phyloP scores from a whole-genome alignment of 1,284 basidiomycete genomes.

The Ceratobasidium sp. region DNA sequence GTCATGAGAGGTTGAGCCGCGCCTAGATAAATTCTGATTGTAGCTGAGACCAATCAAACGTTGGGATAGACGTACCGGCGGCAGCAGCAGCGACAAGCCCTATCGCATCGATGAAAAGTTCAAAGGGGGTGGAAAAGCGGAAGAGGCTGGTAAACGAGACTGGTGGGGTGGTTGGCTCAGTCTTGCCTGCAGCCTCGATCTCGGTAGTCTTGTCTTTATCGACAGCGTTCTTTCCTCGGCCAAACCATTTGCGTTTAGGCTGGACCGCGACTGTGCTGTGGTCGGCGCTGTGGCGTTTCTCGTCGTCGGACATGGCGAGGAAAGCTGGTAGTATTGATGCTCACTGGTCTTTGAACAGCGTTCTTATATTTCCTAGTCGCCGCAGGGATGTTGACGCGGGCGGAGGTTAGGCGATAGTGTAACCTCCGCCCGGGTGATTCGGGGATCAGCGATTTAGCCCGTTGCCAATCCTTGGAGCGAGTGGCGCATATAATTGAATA shows the following conservation, averaged over 20 bases:
- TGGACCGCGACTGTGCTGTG: not conserved
- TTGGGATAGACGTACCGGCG: constrained; percentile 57
- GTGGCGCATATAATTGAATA: too few species aligned
- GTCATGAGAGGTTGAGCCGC: constrained; percentile 76
- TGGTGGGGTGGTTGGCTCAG: constrained; percentile 22
- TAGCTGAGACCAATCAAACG: not conserved
- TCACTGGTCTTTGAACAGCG: too few species aligned
- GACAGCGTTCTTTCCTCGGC: not conserved
- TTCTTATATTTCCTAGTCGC: too few species aligned
- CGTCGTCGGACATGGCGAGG: constrained; percentile 26
- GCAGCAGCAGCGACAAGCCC: constrained; percentile 71
- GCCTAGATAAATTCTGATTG: not conserved
- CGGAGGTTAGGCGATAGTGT: too few species aligned
- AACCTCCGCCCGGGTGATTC: too few species aligned
- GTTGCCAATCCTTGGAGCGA: too few species aligned
- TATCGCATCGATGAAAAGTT: constrained; percentile 68
- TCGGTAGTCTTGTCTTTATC: constrained; percentile 3
- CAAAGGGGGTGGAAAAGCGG: constrained; percentile 68
- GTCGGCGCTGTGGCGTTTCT: constrained; percentile 29
- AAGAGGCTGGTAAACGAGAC: constrained; percentile 48
- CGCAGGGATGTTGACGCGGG: too few species aligned
- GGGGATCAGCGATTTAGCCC: too few species aligned
- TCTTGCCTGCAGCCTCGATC: not conserved
- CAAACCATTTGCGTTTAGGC: constrained; percentile 22
- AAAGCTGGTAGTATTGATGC: too few species aligned